Conservation (phyloP, 805 yeast genomes). For the Starmerella ratchasimensis region DNA sequence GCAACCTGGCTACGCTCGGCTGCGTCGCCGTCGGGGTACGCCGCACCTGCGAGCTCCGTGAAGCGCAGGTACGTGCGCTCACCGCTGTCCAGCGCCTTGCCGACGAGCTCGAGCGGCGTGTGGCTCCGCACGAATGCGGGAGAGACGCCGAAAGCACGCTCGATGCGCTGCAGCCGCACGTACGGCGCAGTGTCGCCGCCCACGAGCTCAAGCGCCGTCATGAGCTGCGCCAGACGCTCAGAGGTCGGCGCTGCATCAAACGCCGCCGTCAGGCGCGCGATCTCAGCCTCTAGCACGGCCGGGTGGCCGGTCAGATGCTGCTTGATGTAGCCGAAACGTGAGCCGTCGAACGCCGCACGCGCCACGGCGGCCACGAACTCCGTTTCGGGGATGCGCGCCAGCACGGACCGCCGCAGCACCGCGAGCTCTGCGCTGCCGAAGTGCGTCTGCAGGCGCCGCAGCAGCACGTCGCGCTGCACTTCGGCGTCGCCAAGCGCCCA, state of each 20-base stretch:
- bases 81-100: conserved; percentile 24
- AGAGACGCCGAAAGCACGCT: conserved; percentile 11
- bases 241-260: conserved; percentile 2
- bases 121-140: conserved; percentile 7
- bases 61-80: conserved; percentile 22
- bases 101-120: conserved; percentile 21
- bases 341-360: conserved; percentile 4
- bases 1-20: conserved; percentile 7
- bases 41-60: conserved; percentile 16
- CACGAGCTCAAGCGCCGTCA: conserved; percentile 9
- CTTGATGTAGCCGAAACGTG: conserved; percentile 13
- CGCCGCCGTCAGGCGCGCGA: conserved; percentile 2
- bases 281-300: conserved; percentile 3
- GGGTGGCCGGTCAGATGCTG: no score
- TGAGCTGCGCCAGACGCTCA: conserved; percentile 1
- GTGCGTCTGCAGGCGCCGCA: conserved; percentile 6
- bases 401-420: conserved; percentile 7
- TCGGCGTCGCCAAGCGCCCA: conserved; percentile 13
- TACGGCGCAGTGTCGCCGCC: conserved; percentile 1
- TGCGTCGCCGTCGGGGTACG: neutral
- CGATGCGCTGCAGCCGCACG: conserved; percentile 1
- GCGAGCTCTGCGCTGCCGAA: conserved; percentile 6
- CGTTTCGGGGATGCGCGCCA: conserved; percentile 6
- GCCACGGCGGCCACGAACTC: conserved; percentile 5
- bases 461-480: conserved; percentile 12